Percentiles rank a stretch among this genome's conserved stretches.
These are phyloP conservation scores for Rhynchosporium secalis DNA, from an alignment of 2,329 filamentous ascomycete species.

Conservation along the genomic window DNA sequence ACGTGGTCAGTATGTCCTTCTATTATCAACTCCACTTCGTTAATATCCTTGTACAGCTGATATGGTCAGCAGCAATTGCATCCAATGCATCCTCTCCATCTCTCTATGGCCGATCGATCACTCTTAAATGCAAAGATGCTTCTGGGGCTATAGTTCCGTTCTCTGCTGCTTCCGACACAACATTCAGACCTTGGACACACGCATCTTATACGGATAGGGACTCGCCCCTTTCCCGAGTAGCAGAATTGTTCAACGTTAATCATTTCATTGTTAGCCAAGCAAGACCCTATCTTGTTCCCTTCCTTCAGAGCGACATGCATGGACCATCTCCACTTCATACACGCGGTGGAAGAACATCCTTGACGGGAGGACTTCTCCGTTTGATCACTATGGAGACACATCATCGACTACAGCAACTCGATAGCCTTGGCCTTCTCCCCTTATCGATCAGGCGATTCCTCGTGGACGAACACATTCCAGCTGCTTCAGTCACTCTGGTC, in stretches of 20 bases:
- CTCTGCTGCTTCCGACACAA: constrained; percentile 50
- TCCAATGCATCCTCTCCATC: constrained; percentile 53
- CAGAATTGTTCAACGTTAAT: constrained; percentile 72
- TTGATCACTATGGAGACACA: constrained; percentile 75
- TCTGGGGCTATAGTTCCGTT: constrained; percentile 60
- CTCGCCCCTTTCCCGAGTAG: constrained; percentile 60
- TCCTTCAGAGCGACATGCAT: constrained; percentile 78
- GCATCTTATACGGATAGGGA: constrained; percentile 55
- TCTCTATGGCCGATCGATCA: constrained; percentile 51
- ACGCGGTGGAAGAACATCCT: constrained; percentile 57
- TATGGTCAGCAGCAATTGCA: constrained; percentile 60
- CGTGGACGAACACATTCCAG: constrained; percentile 79
- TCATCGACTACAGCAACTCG: constrained; percentile 78
- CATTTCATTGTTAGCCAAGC: constrained; percentile 95
- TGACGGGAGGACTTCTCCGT: constrained; percentile 60
- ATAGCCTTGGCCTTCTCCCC: constrained; percentile 73
- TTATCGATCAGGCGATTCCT: constrained; percentile 70
- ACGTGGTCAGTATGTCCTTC: constrained; percentile 67
- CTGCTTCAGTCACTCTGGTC: constrained; percentile 76
- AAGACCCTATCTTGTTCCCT: constrained; percentile 83
- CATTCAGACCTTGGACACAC: constrained; percentile 56
- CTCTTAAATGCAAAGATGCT: constrained; percentile 63
- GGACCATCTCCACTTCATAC: constrained; percentile 64
- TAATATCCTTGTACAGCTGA: constrained; percentile 45
- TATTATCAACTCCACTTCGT: neutral